Base-by-base conservation (phyloP, 2,329 filamentous ascomycete genomes). In the Trichophaea hybrida region DNA sequence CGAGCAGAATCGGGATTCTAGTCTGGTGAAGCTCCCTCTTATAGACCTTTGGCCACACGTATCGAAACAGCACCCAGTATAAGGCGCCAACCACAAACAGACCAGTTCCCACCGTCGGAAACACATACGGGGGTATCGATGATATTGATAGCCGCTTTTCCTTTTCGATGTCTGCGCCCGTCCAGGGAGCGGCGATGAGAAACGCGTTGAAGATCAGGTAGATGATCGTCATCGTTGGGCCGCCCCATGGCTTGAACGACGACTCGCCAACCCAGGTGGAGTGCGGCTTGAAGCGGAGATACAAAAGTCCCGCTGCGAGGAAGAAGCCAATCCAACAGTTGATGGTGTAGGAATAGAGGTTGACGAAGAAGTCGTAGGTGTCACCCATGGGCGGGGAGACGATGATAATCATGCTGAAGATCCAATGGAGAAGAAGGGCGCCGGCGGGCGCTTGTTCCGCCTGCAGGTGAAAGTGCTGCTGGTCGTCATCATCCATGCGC, bases 341-440 rank as follows among this genome's bases (percentile, higher is more conserved):
- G n/a, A 74, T 68, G n/a, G 70, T 69, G 63, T 75, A 76, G 44
- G 69, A 67, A 61, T 75, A 74, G 7, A 75, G 60, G 3, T 66
- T 63, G 8, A 72, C 67, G 12, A 75, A 69, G 5, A 72, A 13
- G 60, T 64, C 44, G 56, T 67, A 68, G 15, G 58, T 54, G 56
- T 33, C 44, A 31, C 31, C 62, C 55, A 38, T 52, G 4, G 64
- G 61, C 8, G 71, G 72, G 5, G 70, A 69, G 1, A 68, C 59
- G 13, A 73, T 66, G 3, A 73, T 61, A 4, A 73, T 61, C 5
- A 74, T 52, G 2, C 70, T 71, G 32, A 69, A 71, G 32, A 69
- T 43, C 71, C 71, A 73, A 59, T 74, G 73, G 5, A 75, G 68
- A n/a, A 67, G 57, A 6, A 74, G 67, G 2, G 73, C 72, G 13